These are phyloP conservation scores for Claviceps digitariae DNA, from an alignment of 2,329 filamentous ascomycete species.

Conservation along the genomic window DNA sequence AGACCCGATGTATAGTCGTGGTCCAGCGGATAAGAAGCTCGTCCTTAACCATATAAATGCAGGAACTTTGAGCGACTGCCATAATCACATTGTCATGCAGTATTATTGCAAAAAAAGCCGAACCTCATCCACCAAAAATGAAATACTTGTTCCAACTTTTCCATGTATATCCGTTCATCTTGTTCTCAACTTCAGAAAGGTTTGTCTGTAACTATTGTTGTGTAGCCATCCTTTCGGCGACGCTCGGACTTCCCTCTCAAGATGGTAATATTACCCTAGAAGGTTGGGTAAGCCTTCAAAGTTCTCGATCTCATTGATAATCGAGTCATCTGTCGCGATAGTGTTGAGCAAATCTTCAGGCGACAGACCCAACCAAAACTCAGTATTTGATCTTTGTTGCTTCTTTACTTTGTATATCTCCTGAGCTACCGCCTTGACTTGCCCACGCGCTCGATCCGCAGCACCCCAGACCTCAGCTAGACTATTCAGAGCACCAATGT, in stretches of 20 bases:
- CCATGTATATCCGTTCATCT: neutral
- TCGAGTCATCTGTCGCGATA: slow-evolving; percentile 43
- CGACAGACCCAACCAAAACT: slow-evolving; percentile 41
- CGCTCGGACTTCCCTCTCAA: neutral
- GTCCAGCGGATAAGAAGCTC: neutral
- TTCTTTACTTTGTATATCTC: slow-evolving; percentile 54
- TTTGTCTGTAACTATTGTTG: neutral
- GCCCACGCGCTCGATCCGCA: slow-evolving; percentile 52
- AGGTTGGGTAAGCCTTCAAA: slow-evolving; percentile 11
- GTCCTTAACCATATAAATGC: neutral
- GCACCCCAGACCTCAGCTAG: slow-evolving; percentile 61
- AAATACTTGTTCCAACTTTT: neutral
- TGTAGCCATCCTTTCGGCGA: neutral
- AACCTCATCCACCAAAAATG: neutral
- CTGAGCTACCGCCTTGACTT: slow-evolving; percentile 67
- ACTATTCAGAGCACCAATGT: slow-evolving; percentile 60
- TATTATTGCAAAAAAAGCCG: neutral
- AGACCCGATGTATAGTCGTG: neutral
- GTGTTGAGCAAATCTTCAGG: slow-evolving; percentile 41
- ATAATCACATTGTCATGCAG: neutral
- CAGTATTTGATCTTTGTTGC: slow-evolving; percentile 36
- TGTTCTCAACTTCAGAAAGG: neutral
- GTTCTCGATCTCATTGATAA: slow-evolving; percentile 43
- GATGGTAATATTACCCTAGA: slow-evolving; percentile 5
- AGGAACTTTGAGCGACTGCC: neutral